Base-by-base conservation (phyloP, 2,329 filamentous ascomycete genomes). In the Ophiostoma himal-ulmi region DNA sequence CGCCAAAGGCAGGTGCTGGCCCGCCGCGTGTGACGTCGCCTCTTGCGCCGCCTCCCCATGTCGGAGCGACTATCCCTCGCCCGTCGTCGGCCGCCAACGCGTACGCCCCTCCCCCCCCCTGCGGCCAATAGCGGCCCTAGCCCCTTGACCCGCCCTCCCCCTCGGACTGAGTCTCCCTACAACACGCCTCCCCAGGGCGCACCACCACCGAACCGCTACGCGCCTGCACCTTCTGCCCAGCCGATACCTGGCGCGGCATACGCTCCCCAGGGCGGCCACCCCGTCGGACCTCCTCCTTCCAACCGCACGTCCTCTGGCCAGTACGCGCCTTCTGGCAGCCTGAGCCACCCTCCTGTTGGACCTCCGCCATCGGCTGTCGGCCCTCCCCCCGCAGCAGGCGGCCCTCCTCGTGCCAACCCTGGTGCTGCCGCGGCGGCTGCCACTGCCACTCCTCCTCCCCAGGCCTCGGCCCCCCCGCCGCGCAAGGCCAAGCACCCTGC, bases 101-200 rank as follows among this genome's bases (percentile, higher is more conserved):
- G 2, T 92, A 94, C 75, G 87, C 88, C 11, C 89, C 89, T 60
- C 82, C 87, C 69, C 81, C 81, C 84, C 7, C 80, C 84, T 13
- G 76, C 72, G 0, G 73, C 75, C 57, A 72, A 78, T 36, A 66
- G 75, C 67, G 74, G 76, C 20, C 65, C 78, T 37, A 75, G 76
- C 66, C 75, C 80, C 60, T 73, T 76, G 71, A 75, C 79, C 69
- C 86, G 88, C 60, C 85, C 87, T 26, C 85, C 92, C 68, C 86
- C 89, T 30, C 89, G 93, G 73, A 93, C 90, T 37, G 85, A 90
- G 5, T 97, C 94, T 36, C 94, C 94, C 6, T 97, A 97, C 79
- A 93, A 94, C 76, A 87, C 91, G 52, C 91, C 94, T 69, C 91
- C 92, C 7, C 82, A 89, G 39, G 85, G 83, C 22, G 83, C 87